Base-by-base conservation (phyloP, 2,329 filamentous ascomycete species). In the Calonectria leucothoes region DNA sequence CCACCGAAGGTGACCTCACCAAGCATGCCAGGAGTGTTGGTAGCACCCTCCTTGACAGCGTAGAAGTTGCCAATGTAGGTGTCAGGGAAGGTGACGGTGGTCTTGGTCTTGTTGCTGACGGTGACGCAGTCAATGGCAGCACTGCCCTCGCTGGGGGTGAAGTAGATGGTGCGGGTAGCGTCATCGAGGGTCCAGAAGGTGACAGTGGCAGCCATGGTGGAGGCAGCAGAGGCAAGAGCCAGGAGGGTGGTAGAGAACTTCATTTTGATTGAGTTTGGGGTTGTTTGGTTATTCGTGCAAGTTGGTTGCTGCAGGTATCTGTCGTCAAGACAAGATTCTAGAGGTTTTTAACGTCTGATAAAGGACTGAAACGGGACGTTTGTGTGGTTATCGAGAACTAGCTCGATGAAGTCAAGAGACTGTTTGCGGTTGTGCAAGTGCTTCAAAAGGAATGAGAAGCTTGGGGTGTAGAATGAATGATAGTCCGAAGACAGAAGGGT, bases 181-280 rank as follows among this genome's bases (percentile, higher is more conserved):
- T 82, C 78, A 81, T 93, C 91, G 65, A 91, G 88, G 77, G 89
- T 91, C 83, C 88, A 79, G 85, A 93, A 92, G 77, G 88, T 90
- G 79, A 93, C 83, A 83, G 88, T 89, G 81, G 80, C 82, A 72
- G 88, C 89, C 69, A 81, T 81, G 78, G 86, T 77, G 74, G 86
- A 82, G 72, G 86, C 86, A 69, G 84, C 77, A 76, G 88, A 85
- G 74, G 85, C 82, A 73, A 88, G 76, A 77, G 85, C 83, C 77
- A 87, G 82, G 80, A 89, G 78, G 79, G 87, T 79, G 74, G 82
- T 83, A 80, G 85, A 77, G 86, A 91, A 91, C 81, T 88, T 87
- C 90, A 92, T 92, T 70, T 86, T 90, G 87, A 81, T 74, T 70
- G 69, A 63, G 66, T 73, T 68, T 66, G 59, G 39, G 37, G 48